Evolutionary conservation across 2,329 filamentous ascomycete genomes (phyloP).

Genomic region (Colletotrichum tanaceti): DNA sequence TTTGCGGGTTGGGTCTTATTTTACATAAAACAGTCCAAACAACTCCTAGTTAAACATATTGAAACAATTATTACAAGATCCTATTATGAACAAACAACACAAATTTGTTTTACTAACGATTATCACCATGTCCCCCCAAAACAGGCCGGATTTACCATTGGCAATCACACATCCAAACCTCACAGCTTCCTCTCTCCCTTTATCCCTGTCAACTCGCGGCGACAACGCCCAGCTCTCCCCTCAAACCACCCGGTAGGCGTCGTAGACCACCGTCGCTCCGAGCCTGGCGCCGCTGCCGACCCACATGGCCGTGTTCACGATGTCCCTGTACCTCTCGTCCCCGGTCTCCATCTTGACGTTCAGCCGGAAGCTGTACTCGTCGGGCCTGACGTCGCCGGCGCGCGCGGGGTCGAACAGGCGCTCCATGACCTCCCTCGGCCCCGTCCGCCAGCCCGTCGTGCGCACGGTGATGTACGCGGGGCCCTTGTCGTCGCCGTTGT

Average conservation of each 20-base stretch:
- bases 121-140: too few relatives aligned
- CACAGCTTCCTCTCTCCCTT: neutral
- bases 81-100: too few relatives aligned
- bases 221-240: neutral
- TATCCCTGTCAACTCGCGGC: too few relatives aligned
- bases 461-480: slow-evolving; percentile 51
- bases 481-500: slow-evolving; percentile 57
- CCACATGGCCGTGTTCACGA: slow-evolving; percentile 63
- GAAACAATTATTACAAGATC: too few relatives aligned
- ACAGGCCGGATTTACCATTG: too few relatives aligned
- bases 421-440: slow-evolving; percentile 57
- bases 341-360: slow-evolving; percentile 63
- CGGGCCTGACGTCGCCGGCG: slow-evolving; percentile 54
- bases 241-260: slow-evolving; percentile 37
- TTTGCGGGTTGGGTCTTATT: too few relatives aligned
- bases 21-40: too few relatives aligned
- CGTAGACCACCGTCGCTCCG: slow-evolving; percentile 33
- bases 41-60: too few relatives aligned
- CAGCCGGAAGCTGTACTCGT: slow-evolving; percentile 61
- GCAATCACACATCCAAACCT: too few relatives aligned
- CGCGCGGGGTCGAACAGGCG: slow-evolving; percentile 52
- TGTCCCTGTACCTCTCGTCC: slow-evolving; percentile 61
- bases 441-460: slow-evolving; percentile 60
- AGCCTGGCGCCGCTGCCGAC: slow-evolving; percentile 60
- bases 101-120: too few relatives aligned